Percentiles rank a stretch among this genome's conserved stretches.
Conservation (phyloP, 306 rosid genomes). For the Trichosanthes truncata region DNA sequence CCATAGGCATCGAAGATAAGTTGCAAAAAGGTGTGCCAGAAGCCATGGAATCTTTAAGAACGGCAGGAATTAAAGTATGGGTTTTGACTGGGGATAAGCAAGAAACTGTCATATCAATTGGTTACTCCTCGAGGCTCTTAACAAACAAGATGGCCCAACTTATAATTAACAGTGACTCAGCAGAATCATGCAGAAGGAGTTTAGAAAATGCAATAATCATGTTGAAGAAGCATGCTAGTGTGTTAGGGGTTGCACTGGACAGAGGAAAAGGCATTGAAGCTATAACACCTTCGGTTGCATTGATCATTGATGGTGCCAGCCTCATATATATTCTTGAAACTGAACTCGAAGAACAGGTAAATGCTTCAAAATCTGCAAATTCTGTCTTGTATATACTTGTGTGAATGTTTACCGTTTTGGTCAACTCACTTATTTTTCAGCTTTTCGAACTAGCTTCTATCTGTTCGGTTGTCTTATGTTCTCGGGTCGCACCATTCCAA, state of each 20-base stretch:
- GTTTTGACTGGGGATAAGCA: constrained; percentile 93
- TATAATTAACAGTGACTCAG: constrained; percentile 52
- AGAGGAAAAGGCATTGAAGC: constrained; percentile 28
- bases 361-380: constrained; percentile 11
- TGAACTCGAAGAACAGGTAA: constrained; percentile 69
- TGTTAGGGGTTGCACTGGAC: constrained; percentile 16
- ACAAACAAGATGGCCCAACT: constrained; percentile 67
- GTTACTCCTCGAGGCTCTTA: constrained; percentile 84
- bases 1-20: constrained; percentile 86
- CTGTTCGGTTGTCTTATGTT: constrained; percentile 89
- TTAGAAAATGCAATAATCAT: constrained; percentile 51
- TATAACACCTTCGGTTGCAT: constrained; percentile 30
- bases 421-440: constrained; percentile 19
- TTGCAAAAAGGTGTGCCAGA: constrained; percentile 89
- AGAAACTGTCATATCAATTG: constrained; percentile 88
- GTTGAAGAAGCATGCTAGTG: constrained; percentile 28
- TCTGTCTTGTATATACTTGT: background rate
- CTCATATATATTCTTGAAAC: constrained; percentile 77
- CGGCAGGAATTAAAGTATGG: constrained; percentile 83
- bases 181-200: constrained; percentile 59
- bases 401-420: background rate
- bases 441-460: constrained; percentile 50
- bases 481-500: constrained; percentile 88
- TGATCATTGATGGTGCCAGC: constrained; percentile 86
- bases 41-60: constrained; percentile 69